These are phyloP conservation scores for Auxenochlorella pyrenoidosa DNA, from an alignment of 139 green algal genomes.

Conservation along the genomic window DNA sequence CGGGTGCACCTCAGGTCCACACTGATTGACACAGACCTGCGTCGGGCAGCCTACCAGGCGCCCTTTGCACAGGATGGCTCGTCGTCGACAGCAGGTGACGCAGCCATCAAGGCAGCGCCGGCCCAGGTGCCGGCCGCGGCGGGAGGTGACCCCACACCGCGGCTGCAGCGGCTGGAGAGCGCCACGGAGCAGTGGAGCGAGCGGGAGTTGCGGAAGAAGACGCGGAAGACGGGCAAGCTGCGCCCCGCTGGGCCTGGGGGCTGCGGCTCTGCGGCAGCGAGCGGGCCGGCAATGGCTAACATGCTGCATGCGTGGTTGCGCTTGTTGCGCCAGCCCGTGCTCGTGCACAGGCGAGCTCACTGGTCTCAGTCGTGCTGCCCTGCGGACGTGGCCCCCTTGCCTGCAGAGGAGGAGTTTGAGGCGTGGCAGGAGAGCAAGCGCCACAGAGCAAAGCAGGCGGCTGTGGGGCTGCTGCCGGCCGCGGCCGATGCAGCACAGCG, in stretches of 20 bases:
- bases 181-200: constrained; percentile 6
- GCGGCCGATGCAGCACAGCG: background rate
- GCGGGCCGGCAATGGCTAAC: too few species aligned
- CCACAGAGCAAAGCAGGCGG: background rate
- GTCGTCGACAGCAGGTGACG: too few species aligned
- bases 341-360: too few species aligned
- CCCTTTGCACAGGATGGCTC: background rate
- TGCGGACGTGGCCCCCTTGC: background rate
- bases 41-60: constrained; percentile 11
- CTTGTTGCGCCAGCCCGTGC: too few species aligned
- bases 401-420: constrained; percentile 1
- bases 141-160: background rate
- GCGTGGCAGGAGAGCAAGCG: constrained; percentile 7
- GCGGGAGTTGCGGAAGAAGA: constrained; percentile 24
- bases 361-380: background rate
- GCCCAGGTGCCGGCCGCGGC: background rate
- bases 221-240: background rate
- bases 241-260: background rate
- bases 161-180: constrained; percentile 26
- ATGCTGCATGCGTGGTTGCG: too few species aligned
- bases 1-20: background rate
- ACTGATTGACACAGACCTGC: constrained; percentile 13
- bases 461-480: background rate
- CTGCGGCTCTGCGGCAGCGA: too few species aligned
- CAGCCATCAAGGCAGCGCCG: too few species aligned